Conservation (phyloP, 768 basidiomycete species). For the Phylloporus scabripes region DNA sequence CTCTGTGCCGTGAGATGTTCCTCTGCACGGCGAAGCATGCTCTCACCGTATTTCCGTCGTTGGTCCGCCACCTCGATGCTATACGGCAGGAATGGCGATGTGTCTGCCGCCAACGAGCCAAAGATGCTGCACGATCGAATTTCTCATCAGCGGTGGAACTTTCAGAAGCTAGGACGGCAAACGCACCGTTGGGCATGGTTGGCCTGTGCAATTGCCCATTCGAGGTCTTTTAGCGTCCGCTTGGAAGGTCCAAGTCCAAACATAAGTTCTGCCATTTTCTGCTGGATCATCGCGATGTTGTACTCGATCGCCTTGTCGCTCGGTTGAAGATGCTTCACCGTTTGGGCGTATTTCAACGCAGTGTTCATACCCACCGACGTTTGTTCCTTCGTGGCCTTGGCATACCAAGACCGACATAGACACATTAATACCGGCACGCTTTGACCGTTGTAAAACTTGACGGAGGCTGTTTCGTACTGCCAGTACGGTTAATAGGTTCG, state of each 20-base stretch:
- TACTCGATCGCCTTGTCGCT: slow-evolving; percentile 87
- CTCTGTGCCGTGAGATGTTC: slow-evolving; percentile 73
- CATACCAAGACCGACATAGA: slow-evolving; percentile 89
- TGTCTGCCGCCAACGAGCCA: slow-evolving; percentile 73
- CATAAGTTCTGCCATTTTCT: slow-evolving; percentile 90
- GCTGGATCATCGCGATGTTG: slow-evolving; percentile 98
- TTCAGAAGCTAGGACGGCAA: background rate
- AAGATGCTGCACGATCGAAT: slow-evolving; percentile 54
- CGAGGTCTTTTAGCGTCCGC: slow-evolving; percentile 75
- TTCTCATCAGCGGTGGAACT: background rate
- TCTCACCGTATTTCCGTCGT: slow-evolving; percentile 84
- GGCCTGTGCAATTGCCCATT: slow-evolving; percentile 73
- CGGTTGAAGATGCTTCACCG: slow-evolving; percentile 69
- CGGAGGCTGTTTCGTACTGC: slow-evolving; percentile 90
- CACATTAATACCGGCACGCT: slow-evolving; percentile 76
- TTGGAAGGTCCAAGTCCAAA: slow-evolving; percentile 68
- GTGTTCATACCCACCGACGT: slow-evolving; percentile 75
- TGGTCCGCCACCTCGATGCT: slow-evolving; percentile 84
- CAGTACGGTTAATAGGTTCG: background rate
- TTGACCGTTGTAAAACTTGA: slow-evolving; percentile 66
- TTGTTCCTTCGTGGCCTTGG: slow-evolving; percentile 88
- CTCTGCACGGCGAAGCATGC: slow-evolving; percentile 73
- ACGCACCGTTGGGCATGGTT: slow-evolving; percentile 80
- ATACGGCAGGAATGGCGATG: slow-evolving; percentile 68
- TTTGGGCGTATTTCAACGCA: slow-evolving; percentile 80